Base-by-base conservation (phyloP, 371 early-diverging fungal genomes). In the Mortierella sp. region DNA sequence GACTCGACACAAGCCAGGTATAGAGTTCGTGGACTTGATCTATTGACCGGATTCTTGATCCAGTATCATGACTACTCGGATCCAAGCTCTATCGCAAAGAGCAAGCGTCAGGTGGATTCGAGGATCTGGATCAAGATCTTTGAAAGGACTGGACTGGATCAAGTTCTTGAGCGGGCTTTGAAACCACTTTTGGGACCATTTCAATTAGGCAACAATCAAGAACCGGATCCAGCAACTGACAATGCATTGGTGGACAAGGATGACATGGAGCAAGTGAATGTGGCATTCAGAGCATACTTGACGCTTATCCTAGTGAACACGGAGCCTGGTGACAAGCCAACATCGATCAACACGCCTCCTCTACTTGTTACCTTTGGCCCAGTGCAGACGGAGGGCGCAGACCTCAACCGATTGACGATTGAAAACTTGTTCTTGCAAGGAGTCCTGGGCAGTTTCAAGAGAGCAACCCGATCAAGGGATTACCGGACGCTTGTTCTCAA, bases 61-160 rank as follows among this genome's bases (percentile, higher is more conserved):
- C 57, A 57, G 13, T 60, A 73, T 28, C 56, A 64, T 10, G 51
- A 56, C 21, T 9, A n/a, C 27, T 22, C 50, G 14, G 22, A 24
- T 3, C 24, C 2, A 25, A 39, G 17, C 39, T 5, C 31, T 40
- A 10, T 24, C 19, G 24, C 46, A 16, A 54, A 43, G 9, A 34
- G 54, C 16, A 45, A 53, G 34, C 22, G 31, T 24, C 27, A 6
- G 37, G 51, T 21, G 22, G 50, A 63, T 25, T 40, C 62, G 1
- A 61, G 62, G 62, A 69, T 69, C 25, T 76, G 77, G 77, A 76
- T 76, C 46, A 63, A 57, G 62, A 76, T 76, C 48, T 76, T 76
- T 60, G 66, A 68, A 29, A 46, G 59, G 21, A 76, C 77, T 6
- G 77, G 77, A 4, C 24, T 76, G 19, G 77, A 76, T 41, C 77